phyloP scores from a whole-genome alignment of 441 rosid species.

The Monsonia emarginata region DNA sequence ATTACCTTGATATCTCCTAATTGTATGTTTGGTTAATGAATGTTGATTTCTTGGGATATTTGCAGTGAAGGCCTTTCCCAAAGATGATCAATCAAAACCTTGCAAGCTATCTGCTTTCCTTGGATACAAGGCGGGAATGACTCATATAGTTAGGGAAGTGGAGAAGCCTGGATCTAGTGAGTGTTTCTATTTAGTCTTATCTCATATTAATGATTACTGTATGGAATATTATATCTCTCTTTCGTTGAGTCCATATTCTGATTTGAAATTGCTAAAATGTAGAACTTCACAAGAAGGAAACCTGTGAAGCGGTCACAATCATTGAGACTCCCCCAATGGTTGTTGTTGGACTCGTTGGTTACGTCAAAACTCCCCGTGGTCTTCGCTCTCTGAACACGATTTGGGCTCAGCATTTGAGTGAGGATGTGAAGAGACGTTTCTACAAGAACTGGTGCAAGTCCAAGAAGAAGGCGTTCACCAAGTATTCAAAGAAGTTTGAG shows the following conservation, averaged over 20 bases:
- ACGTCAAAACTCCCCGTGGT: slow-evolving; percentile 73
- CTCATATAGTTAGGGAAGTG: slow-evolving; percentile 82
- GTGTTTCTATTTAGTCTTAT: slow-evolving; percentile 12
- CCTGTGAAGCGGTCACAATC: slow-evolving; percentile 81
- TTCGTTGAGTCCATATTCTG: not conserved
- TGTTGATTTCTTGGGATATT: not conserved
- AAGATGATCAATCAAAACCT: slow-evolving; percentile 66
- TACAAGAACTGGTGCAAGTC: slow-evolving; percentile 91
- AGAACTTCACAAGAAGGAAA: slow-evolving; percentile 96
- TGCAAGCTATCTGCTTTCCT: slow-evolving; percentile 77
- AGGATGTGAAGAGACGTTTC: slow-evolving; percentile 74
- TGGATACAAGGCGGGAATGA: slow-evolving; percentile 96
- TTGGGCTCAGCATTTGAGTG: slow-evolving; percentile 91
- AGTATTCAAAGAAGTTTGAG: slow-evolving; percentile 53
- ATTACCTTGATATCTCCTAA: too few relatives aligned
- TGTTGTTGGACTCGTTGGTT: slow-evolving; percentile 77
- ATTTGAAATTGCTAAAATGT: not conserved
- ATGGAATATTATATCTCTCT: not conserved
- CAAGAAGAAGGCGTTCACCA: slow-evolving; percentile 79
- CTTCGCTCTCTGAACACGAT: slow-evolving; percentile 69
- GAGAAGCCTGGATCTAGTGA: slow-evolving; percentile 94
- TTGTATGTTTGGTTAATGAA: not conserved
- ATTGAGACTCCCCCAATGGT: slow-evolving; percentile 84
- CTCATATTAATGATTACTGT: too few relatives aligned
- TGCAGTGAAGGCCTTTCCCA: slow-evolving; percentile 89